These are phyloP conservation scores for Xylaria polymorpha DNA, from an alignment of 2,329 filamentous ascomycete genomes.

Conservation along the genomic window DNA sequence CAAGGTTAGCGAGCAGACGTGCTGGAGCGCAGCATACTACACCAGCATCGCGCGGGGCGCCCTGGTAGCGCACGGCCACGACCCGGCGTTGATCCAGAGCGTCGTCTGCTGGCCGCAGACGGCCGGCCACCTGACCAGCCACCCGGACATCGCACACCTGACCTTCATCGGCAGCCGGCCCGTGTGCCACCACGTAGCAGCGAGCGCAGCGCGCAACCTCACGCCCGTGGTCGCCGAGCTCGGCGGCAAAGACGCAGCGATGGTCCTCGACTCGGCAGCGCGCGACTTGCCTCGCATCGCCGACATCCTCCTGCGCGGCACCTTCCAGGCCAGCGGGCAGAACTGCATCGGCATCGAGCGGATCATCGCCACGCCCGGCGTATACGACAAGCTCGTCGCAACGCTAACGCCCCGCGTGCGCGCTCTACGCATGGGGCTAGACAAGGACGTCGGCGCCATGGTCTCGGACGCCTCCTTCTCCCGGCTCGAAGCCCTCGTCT, in stretches of 20 bases:
- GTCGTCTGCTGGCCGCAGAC: constrained; percentile 89
- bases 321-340: constrained; percentile 94
- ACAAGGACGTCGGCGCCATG: constrained; percentile 88
- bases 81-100: constrained; percentile 83
- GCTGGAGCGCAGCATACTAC: constrained; percentile 91
- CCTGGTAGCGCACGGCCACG: constrained; percentile 83
- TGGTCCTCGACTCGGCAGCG: constrained; percentile 83
- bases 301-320: constrained; percentile 88
- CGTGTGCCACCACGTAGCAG: constrained; percentile 88
- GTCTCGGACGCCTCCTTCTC: constrained; percentile 82
- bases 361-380: constrained; percentile 80
- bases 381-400: constrained; percentile 78
- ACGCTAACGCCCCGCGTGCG: constrained; percentile 79
- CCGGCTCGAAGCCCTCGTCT: constrained; percentile 79
- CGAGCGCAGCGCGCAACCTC: constrained; percentile 85
- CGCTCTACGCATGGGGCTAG: constrained; percentile 79
- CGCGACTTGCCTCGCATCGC: constrained; percentile 76
- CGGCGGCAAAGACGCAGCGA: constrained; percentile 92
- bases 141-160: constrained; percentile 85
- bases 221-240: constrained; percentile 91
- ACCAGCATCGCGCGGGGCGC: constrained; percentile 81
- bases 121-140: constrained; percentile 84
- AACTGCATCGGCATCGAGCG: constrained; percentile 99
- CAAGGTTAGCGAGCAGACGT: constrained; percentile 95
- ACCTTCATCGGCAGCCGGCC: constrained; percentile 95